Percentiles rank a stretch among this genome's conserved stretches.
Evolutionary conservation across 495 filamentous ascomycete species (phyloP).

Genomic region (Xanthoparmelia taractica): DNA sequence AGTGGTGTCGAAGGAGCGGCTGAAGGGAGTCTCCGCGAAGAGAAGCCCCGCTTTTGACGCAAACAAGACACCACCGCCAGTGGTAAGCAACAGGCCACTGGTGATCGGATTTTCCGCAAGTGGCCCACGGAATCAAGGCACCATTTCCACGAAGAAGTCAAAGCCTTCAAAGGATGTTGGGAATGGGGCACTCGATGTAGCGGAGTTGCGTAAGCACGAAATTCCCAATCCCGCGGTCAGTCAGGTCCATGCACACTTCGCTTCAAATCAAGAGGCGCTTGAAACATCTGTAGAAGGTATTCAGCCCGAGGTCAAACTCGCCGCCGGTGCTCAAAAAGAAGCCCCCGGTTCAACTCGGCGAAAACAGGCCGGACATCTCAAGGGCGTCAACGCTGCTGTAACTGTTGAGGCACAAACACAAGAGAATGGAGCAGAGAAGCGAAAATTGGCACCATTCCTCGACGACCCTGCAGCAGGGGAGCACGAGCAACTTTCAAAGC

Average conservation of each 20-base stretch:
- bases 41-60: neutral
- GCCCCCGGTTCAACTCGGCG: neutral
- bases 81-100: constrained; percentile 17
- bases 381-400: neutral
- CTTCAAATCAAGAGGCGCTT: neutral
- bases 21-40: neutral
- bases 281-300: neutral
- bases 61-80: neutral
- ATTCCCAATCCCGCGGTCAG: neutral
- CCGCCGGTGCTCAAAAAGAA: neutral
- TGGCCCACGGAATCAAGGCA: constrained; percentile 32
- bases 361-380: neutral
- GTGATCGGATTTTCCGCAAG: constrained; percentile 27
- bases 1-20: neutral
- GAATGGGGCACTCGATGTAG: neutral
- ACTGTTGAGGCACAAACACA: neutral
- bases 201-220: neutral
- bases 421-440: neutral
- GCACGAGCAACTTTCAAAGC: constrained; percentile 2
- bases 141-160: constrained; percentile 13
- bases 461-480: neutral
- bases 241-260: neutral
- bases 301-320: neutral
- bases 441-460: neutral
- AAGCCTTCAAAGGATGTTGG: neutral